Evolutionary conservation across 345 rosid species (phyloP), one percentile per base, ranked within the genome.

Genomic region (Dipteronia sinensis): DNA sequence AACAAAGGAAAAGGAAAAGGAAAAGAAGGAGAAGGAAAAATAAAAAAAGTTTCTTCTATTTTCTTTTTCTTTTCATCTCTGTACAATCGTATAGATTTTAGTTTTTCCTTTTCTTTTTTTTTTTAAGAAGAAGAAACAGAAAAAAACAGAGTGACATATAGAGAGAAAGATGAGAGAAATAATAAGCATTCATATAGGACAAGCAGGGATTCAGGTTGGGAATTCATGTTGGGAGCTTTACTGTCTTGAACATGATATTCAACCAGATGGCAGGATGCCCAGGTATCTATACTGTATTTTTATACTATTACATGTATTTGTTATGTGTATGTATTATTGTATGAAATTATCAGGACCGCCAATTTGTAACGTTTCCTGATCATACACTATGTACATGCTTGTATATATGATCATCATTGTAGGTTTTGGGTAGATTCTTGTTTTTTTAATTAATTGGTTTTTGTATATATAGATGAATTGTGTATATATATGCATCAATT

Each of bases 191-290:
- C 95, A 91, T 78, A 89, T 91, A 58, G 95, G 93, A 7, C 95
- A 91, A 71, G 95, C 93, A 23, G 93, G 95, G 73, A 89, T 91
- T 79, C 95, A 91, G 83, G 92, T 89, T 66, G 95, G 95, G 20
- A 91, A 91, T 72, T 77, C 95, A 5, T 91, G 95, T 77, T 91
- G 91, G 93, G 95, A 91, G 83, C 93, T 91, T 74, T 89, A 91
- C 77, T 89, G 95, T 84, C 91, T 91, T 76, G 95, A 91, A 82
- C 95, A 91, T 87, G 93, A 87, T 8, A 91, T 91, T 64, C 90
- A 91, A 2, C 89, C 92, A 65, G 92, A 87, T 83, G 90, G 92
- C 38, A 80, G n/a, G 66, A 86, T 91, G 95, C 93, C 95, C 31
- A 81, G 90, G 90, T 89, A 59, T 29, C 0, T 10, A 34, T 34